Evolutionary conservation across 805 yeast species (phyloP).

Genomic region (Starmera caribaea): DNA sequence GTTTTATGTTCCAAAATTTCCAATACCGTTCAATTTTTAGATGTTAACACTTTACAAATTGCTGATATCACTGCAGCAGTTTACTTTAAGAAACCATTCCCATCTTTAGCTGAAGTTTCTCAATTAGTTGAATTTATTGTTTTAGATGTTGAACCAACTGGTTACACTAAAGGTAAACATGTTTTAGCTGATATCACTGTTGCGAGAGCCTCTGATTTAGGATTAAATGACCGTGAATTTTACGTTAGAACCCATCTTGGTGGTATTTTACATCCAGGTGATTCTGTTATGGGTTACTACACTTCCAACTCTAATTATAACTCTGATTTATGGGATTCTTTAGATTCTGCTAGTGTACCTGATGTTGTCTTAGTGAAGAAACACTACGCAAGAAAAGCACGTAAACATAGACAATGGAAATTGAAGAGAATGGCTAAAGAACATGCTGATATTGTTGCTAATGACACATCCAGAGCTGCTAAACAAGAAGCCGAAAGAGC

Average conservation of each 20-base stretch:
- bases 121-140: conserved; percentile 82
- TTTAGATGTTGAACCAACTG: conserved; percentile 89
- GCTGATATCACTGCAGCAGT: conserved; percentile 64
- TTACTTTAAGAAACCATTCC: conserved; percentile 80
- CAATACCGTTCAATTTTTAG: conserved; percentile 77
- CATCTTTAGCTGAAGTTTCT: conserved; percentile 62
- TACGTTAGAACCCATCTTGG: conserved; percentile 90
- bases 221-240: conserved; percentile 72
- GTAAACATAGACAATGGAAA: conserved; percentile 79
- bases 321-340: conserved; percentile 72
- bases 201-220: conserved; percentile 84
- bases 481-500: conserved; percentile 87
- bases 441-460: conserved; percentile 79
- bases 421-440: conserved; percentile 97
- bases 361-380: conserved; percentile 89
- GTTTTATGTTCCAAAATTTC: conserved; percentile 80
- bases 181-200: conserved; percentile 86
- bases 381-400: conserved; percentile 69
- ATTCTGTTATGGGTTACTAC: conserved; percentile 87
- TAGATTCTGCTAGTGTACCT: conserved; percentile 53
- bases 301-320: conserved; percentile 81
- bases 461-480: conserved; percentile 61
- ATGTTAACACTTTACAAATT: conserved; percentile 69
- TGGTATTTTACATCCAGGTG: conserved; percentile 93
- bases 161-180: conserved; percentile 62